phyloP scores from a whole-genome alignment of 306 rosid genomes.

The Vicia sativa region DNA sequence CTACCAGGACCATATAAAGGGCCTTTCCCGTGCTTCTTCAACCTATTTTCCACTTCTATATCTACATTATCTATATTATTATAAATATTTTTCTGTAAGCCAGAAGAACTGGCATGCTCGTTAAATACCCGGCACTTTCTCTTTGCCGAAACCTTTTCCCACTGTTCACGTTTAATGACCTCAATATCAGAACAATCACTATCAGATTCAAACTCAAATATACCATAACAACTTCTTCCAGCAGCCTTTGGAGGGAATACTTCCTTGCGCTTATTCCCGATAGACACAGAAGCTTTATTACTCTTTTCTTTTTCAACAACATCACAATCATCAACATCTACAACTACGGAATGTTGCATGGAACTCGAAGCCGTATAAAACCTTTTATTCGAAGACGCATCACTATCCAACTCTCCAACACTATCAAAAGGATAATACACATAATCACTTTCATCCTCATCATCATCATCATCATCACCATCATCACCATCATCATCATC shows the following conservation, averaged over 20 bases:
- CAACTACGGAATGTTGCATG: slow-evolving; percentile 32
- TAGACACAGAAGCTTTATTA: slow-evolving; percentile 43
- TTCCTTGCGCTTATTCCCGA: slow-evolving; percentile 45
- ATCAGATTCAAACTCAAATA: slow-evolving; percentile 44
- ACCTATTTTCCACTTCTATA: slow-evolving; percentile 43
- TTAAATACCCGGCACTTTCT: slow-evolving; percentile 52
- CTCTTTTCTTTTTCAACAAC: slow-evolving; percentile 46
- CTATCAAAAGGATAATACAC: slow-evolving; percentile 42
- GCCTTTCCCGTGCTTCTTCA: slow-evolving; percentile 40
- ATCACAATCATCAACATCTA: slow-evolving; percentile 48
- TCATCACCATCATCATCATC: slow-evolving; percentile 50
- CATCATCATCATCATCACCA: slow-evolving; percentile 28
- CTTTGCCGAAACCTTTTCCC: slow-evolving; percentile 71
- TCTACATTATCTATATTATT: slow-evolving; percentile 42
- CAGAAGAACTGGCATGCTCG: slow-evolving; percentile 62
- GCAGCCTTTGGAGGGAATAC: slow-evolving; percentile 42
- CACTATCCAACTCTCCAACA: slow-evolving; percentile 77
- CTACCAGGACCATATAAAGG: slow-evolving; percentile 48
- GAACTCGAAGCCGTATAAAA: slow-evolving; percentile 40
- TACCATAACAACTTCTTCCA: slow-evolving; percentile 56
- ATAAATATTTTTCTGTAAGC: slow-evolving; percentile 45
- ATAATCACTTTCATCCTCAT: slow-evolving; percentile 52
- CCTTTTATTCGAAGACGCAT: slow-evolving; percentile 70
- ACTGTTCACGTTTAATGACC: slow-evolving; percentile 67
- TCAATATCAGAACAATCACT: slow-evolving; percentile 86